phyloP scores from a whole-genome alignment of 129 eudicot species.

The Tanacetum coccineum region DNA sequence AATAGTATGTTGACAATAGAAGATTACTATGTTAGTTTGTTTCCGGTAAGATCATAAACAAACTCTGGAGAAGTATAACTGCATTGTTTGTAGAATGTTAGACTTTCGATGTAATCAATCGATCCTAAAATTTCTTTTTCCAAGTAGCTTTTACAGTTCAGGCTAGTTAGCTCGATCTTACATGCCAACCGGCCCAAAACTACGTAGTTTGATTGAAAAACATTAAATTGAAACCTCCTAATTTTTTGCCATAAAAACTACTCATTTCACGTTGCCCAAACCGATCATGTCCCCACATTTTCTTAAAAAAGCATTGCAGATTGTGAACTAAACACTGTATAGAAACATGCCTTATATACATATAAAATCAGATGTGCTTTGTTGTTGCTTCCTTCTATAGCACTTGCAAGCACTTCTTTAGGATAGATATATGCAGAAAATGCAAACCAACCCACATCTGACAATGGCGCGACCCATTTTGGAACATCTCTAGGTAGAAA shows the following conservation, averaged over 20 bases:
- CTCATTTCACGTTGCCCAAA: too few relatives aligned
- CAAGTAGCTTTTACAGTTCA: background rate
- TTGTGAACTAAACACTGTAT: background rate
- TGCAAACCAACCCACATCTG: slow-evolving; percentile 61
- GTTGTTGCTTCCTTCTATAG: slow-evolving; percentile 73
- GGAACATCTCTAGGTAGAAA: slow-evolving; percentile 78
- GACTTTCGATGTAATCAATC: background rate
- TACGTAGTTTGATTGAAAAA: too few relatives aligned
- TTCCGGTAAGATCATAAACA: slow-evolving; percentile 36
- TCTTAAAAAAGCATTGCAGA: background rate
- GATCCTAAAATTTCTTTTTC: background rate
- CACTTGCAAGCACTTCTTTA: slow-evolving; percentile 70
- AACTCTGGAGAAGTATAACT: background rate
- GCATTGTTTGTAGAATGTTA: background rate
- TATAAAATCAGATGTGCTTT: slow-evolving; percentile 63
- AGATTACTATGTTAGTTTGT: slow-evolving; percentile 47
- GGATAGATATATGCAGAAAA: slow-evolving; percentile 70
- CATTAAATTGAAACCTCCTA: too few relatives aligned
- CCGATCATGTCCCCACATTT: too few relatives aligned
- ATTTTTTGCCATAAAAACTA: too few relatives aligned
- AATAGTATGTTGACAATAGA: slow-evolving; percentile 60
- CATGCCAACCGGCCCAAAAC: too few relatives aligned
- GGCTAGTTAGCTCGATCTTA: background rate
- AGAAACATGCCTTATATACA: slow-evolving; percentile 56
- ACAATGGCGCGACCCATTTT: slow-evolving; percentile 76